Conservation (phyloP, 495 filamentous ascomycete genomes). For the Penicillium cinerascens region DNA sequence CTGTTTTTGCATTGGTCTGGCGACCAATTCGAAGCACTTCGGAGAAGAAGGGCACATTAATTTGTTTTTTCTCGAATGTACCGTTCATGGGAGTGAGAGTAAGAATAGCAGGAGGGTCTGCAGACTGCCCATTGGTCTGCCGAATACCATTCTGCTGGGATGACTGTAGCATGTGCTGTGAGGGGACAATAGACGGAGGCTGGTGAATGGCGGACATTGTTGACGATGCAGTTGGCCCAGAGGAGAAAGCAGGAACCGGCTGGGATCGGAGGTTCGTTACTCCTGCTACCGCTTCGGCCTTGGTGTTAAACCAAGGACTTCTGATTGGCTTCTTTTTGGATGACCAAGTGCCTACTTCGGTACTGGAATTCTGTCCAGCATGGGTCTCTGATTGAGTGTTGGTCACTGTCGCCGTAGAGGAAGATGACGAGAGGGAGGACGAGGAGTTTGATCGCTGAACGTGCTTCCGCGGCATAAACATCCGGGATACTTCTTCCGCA, state of each 20-base stretch:
- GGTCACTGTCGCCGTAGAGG: conserved; percentile 52
- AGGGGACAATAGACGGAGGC: conserved; percentile 67
- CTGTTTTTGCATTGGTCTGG: conserved; percentile 93
- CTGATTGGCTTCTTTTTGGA: conserved; percentile 64
- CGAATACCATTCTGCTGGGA: conserved; percentile 63
- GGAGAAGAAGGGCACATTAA: conserved; percentile 82
- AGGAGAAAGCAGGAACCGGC: conserved; percentile 58
- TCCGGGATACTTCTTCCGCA: conserved; percentile 79
- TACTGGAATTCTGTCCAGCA: conserved; percentile 40
- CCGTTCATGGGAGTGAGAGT: conserved; percentile 83
- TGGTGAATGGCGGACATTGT: conserved; percentile 74
- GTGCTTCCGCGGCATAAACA: conserved; percentile 83
- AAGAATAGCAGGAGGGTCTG: conserved; percentile 70
- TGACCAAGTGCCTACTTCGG: conserved; percentile 51
- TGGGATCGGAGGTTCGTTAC: conserved; percentile 60
- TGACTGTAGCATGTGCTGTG: conserved; percentile 60
- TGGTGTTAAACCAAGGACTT: conserved; percentile 68
- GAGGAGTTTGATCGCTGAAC: conserved; percentile 83
- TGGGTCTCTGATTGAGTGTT: conserved; percentile 45
- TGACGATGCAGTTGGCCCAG: conserved; percentile 65
- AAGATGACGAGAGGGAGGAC: conserved; percentile 59
- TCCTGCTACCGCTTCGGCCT: conserved; percentile 63
- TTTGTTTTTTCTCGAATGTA: conserved; percentile 95
- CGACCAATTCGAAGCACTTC: conserved; percentile 89
- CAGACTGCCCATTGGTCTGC: conserved; percentile 49